phyloP scores from a whole-genome alignment of 352 stramenopile species.

The Phytopythium oedochilum region DNA sequence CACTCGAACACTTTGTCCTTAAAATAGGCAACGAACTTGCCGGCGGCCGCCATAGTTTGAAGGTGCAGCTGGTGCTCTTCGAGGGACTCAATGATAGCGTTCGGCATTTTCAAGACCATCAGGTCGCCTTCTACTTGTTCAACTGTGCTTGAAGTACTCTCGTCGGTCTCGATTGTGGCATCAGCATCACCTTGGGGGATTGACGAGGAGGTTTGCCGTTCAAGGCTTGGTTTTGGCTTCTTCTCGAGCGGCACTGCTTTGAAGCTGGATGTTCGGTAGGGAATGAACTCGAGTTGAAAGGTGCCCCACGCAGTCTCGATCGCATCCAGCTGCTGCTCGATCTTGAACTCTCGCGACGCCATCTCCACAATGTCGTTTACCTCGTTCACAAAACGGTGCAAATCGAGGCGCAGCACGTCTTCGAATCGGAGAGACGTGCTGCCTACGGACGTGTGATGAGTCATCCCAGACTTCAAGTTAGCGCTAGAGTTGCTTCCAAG shows the following conservation, averaged over 20 bases:
- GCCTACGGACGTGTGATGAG: neutral
- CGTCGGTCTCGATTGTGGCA: neutral
- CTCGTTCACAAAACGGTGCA: slow-evolving; percentile 91
- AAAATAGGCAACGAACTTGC: slow-evolving; percentile 96
- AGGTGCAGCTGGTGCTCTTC: slow-evolving; percentile 95
- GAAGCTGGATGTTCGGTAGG: slow-evolving; percentile 76
- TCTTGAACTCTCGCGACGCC: slow-evolving; percentile 95
- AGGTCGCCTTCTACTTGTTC: slow-evolving; percentile 72
- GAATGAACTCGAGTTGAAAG: slow-evolving; percentile 91
- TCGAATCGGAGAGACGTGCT: slow-evolving; percentile 75
- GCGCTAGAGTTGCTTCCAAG: slow-evolving; percentile 12
- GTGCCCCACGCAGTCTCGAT: slow-evolving; percentile 89
- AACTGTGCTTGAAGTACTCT: neutral
- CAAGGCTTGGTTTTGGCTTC: neutral
- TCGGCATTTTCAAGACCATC: slow-evolving; percentile 86
- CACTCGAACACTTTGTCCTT: slow-evolving; percentile 94
- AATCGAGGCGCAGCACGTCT: slow-evolving; percentile 91
- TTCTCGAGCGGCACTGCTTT: slow-evolving; percentile 5
- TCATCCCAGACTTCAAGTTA: neutral
- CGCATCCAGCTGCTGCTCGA: slow-evolving; percentile 93
- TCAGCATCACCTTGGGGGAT: neutral
- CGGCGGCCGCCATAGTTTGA: slow-evolving; percentile 95
- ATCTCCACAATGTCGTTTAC: slow-evolving; percentile 95
- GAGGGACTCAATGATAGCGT: slow-evolving; percentile 91
- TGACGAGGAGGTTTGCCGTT: neutral